Evolutionary conservation across 805 yeast species (phyloP), one percentile per base, ranked within the genome.

Genomic region (Nakazawaea pomicola): DNA sequence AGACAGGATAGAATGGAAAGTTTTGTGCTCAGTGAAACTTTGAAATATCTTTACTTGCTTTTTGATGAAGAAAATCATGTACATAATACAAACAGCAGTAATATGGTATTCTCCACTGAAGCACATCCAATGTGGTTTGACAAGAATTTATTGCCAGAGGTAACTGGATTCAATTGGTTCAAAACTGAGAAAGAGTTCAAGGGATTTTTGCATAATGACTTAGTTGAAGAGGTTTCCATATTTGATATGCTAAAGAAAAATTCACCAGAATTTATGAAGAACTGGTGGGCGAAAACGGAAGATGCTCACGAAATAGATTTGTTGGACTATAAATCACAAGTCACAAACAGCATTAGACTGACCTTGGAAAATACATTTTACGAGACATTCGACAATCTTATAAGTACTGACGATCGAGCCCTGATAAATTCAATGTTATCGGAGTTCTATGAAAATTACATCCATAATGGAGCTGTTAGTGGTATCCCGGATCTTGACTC

Each of bases 51-150:
- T 11, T 90, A 80, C 53, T 60, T 90, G 21, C 61, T 89, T 32
- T 90, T 90, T 63, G 95, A 88, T 54, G 80, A 70, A 12, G 71
- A 67, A 5, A 79, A 88, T 54, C 70, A 78, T 62, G 49, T 74
- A 1, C 55, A 56, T 41, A 59, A 60, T 2, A 51, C 14, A 61
- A 65, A 20, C 21, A 65, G 19, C 21, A 39, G 66, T 24, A 61
- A 58, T 33, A 46, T 58, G 4, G 60, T 83, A 35, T 83, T 89
- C 58, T 76, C 91, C 10, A 90, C 98, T 0, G 98, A 90, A 53
- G 96, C 90, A 0, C 98, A 90, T 58, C 95, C 95, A 3, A 57
- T 89, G 47, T 87, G 96, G 95, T 67, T 73, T 40, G 75, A 75
- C 35, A 47, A 59, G 4, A 49, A 57, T 4, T 42, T 68, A 16